A percentile compares a stretch with the other conserved stretches of the same genome.
Evolutionary conservation across 108 stramenopile species (phyloP).

Genomic region (Cylindrotheca closterium): DNA sequence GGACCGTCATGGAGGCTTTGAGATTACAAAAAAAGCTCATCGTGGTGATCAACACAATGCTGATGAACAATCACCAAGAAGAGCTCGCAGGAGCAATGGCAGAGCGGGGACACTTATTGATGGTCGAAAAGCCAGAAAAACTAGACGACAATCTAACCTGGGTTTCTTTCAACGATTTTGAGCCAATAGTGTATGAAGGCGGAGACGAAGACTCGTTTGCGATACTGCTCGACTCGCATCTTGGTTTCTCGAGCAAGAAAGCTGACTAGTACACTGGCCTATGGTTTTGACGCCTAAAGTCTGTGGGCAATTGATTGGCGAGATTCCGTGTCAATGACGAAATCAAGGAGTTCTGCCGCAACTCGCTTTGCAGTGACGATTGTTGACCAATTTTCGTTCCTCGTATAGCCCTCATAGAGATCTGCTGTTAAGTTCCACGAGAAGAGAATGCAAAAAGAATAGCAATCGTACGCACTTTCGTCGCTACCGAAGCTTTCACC

Average conservation of each 20-base stretch:
- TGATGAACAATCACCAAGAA: conserved; percentile 96
- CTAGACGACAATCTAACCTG: conserved; percentile 26
- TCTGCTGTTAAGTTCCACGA: too few relatives aligned
- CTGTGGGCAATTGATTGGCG: too few relatives aligned
- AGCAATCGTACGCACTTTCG: too few relatives aligned
- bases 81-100: conserved; percentile 90
- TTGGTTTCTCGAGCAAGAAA: conserved; percentile 22
- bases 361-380: too few relatives aligned
- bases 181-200: conserved; percentile 24
- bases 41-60: conserved; percentile 83
- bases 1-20: conserved; percentile 89
- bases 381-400: too few relatives aligned
- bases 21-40: conserved; percentile 46
- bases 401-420: too few relatives aligned
- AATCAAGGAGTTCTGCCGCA: too few relatives aligned
- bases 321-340: too few relatives aligned
- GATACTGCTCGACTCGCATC: conserved; percentile 32
- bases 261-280: neutral
- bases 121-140: conserved; percentile 40
- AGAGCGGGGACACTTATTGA: conserved; percentile 49
- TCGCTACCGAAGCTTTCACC: too few relatives aligned
- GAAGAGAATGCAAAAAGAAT: too few relatives aligned
- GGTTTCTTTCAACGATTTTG: conserved; percentile 35
- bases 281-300: too few relatives aligned
- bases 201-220: conserved; percentile 41